Conservation (phyloP, 2,329 filamentous ascomycete species). For the Penicillium sclerotiorum region DNA sequence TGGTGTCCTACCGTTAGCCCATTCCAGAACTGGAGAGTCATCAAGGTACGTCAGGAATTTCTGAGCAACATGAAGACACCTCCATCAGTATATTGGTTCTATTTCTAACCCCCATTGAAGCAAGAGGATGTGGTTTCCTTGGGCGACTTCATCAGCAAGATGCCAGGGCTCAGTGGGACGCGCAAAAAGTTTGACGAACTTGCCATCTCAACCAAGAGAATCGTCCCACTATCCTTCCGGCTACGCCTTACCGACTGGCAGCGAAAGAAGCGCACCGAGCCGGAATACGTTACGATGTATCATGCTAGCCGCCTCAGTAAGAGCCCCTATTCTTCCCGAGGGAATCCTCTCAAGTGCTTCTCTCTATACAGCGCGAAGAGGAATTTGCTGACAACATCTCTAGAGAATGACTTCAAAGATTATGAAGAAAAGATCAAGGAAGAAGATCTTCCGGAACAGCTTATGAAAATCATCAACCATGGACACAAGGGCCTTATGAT, state of each 20-base stretch:
- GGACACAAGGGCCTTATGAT: background rate
- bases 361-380: too few relatives aligned
- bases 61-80: background rate
- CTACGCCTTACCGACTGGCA: background rate
- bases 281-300: background rate
- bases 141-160: background rate
- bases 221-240: background rate
- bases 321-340: background rate
- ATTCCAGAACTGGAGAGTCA: conserved; percentile 20
- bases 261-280: background rate
- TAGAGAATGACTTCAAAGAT: background rate
- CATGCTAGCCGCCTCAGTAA: background rate
- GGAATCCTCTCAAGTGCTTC: too few relatives aligned
- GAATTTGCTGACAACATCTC: too few relatives aligned
- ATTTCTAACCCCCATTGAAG: background rate
- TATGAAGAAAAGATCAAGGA: background rate
- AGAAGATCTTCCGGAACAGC: background rate
- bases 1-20: conserved; percentile 18
- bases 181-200: background rate
- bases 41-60: conserved; percentile 9
- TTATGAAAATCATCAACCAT: background rate
- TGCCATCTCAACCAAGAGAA: background rate
- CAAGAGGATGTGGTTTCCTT: background rate
- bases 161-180: background rate
- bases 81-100: background rate